These are phyloP conservation scores for Beta lomatogona DNA, from an alignment of 179 eudicot genomes.

Conservation along the genomic window DNA sequence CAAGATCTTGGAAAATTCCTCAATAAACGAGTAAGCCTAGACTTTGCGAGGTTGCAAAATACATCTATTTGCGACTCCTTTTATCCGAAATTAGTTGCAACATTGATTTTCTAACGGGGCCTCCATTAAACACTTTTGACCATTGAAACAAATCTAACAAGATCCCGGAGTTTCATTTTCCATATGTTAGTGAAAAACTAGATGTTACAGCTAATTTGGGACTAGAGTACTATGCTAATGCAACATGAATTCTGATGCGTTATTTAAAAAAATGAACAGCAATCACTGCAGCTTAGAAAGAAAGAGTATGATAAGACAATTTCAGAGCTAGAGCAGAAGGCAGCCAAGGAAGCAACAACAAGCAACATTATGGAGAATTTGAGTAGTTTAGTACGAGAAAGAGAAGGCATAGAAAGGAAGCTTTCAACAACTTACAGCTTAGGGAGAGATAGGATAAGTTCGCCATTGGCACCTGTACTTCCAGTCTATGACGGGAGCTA, in stretches of 20 bases:
- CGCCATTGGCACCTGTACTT: slow-evolving; percentile 47
- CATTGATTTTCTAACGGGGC: too few species aligned
- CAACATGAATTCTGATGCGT: not conserved
- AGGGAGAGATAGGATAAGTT: slow-evolving; percentile 53
- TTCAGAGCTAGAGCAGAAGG: slow-evolving; percentile 64
- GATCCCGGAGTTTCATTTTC: too few species aligned
- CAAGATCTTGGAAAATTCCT: slow-evolving; percentile 76
- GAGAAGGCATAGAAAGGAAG: slow-evolving; percentile 66
- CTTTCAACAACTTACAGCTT: slow-evolving; percentile 88
- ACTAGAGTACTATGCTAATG: too few species aligned
- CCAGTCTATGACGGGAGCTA: slow-evolving; percentile 66
- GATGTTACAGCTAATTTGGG: not conserved
- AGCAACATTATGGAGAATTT: slow-evolving; percentile 56
- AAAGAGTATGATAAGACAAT: slow-evolving; percentile 71
- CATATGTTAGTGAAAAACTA: too few species aligned
- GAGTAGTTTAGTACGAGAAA: slow-evolving; percentile 57
- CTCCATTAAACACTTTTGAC: too few species aligned
- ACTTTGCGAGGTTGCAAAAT: too few species aligned
- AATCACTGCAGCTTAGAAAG: slow-evolving; percentile 69
- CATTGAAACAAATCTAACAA: not conserved
- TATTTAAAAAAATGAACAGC: slow-evolving; percentile 38
- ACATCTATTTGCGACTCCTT: too few species aligned
- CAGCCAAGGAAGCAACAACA: slow-evolving; percentile 53
- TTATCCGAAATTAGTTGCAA: too few species aligned
- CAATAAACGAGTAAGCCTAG: slow-evolving; percentile 71